phyloP scores from a whole-genome alignment of 164 flowering plant species.

The Macadamia tetraphylla region DNA sequence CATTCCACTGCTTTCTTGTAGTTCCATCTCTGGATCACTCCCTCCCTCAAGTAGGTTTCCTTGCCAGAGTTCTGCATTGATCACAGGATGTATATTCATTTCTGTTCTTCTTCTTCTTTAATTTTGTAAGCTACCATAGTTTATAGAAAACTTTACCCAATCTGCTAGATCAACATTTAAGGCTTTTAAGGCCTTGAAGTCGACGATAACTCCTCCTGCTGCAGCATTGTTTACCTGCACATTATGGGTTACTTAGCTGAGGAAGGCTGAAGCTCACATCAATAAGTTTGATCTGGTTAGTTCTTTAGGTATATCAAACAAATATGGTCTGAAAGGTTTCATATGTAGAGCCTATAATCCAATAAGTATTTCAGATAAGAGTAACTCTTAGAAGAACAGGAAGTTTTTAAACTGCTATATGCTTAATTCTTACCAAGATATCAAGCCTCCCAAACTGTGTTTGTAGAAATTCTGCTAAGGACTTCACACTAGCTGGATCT shows the following conservation, averaged over 20 bases:
- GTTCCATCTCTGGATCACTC: not conserved
- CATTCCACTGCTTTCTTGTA: conserved; percentile 14
- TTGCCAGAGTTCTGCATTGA: conserved; percentile 56
- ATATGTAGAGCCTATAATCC: no score
- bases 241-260: not conserved
- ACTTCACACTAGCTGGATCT: conserved; percentile 35
- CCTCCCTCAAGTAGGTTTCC: conserved; percentile 40
- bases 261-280: no score
- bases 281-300: no score
- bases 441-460: conserved; percentile 50
- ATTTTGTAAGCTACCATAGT: not conserved
- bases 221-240: conserved; percentile 69
- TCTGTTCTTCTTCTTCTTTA: no score
- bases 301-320: no score
- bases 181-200: conserved; percentile 21
- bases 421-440: conserved; percentile 41
- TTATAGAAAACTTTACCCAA: conserved; percentile 33
- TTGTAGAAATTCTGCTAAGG: conserved; percentile 38
- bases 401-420: no score
- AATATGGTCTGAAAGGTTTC: no score
- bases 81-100: no score
- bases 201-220: conserved; percentile 39
- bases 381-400: no score
- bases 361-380: no score
- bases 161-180: conserved; percentile 39